These are phyloP conservation scores for Luvunga scandens DNA, from an alignment of 345 rosid species.

Conservation along the genomic window DNA sequence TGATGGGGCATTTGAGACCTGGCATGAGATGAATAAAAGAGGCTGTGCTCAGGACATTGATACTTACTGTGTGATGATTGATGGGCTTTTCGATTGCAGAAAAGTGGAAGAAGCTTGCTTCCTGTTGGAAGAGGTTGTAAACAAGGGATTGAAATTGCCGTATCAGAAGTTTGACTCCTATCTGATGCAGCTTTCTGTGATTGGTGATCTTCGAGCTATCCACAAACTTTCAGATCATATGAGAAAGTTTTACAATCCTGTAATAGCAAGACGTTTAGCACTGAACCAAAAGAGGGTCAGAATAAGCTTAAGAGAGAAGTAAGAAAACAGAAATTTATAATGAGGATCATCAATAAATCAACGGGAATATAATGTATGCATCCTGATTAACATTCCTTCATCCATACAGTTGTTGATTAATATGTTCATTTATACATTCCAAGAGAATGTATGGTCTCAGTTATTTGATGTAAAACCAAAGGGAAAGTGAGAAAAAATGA, in stretches of 20 bases:
- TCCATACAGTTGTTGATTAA: too few relatives aligned
- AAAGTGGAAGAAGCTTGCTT: slow-evolving; percentile 68
- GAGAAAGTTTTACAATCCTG: slow-evolving; percentile 78
- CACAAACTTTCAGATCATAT: slow-evolving; percentile 78
- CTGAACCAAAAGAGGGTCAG: slow-evolving; percentile 69
- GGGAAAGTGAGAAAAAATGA: too few relatives aligned
- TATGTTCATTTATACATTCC: too few relatives aligned
- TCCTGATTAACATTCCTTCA: too few relatives aligned
- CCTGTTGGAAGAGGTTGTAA: slow-evolving; percentile 66
- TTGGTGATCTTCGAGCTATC: slow-evolving; percentile 68
- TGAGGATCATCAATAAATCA: not conserved
- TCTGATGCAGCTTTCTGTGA: slow-evolving; percentile 67
- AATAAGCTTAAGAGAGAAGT: slow-evolving; percentile 61
- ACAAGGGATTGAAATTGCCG: slow-evolving; percentile 68
- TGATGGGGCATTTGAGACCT: slow-evolving; percentile 69
- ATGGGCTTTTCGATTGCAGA: slow-evolving; percentile 71
- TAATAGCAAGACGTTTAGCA: slow-evolving; percentile 80
- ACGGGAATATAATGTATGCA: not conserved
- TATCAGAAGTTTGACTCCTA: slow-evolving; percentile 67
- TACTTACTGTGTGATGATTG: slow-evolving; percentile 80
- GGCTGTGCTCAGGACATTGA: slow-evolving; percentile 62
- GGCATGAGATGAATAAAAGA: slow-evolving; percentile 78
- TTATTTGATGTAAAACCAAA: too few relatives aligned
- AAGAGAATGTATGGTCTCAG: too few relatives aligned
- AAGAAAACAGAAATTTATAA: not conserved